Percentiles rank a stretch among this genome's conserved stretches.
These are phyloP conservation scores for Eruca vesicaria DNA, from an alignment of 441 rosid genomes.

Conservation along the genomic window DNA sequence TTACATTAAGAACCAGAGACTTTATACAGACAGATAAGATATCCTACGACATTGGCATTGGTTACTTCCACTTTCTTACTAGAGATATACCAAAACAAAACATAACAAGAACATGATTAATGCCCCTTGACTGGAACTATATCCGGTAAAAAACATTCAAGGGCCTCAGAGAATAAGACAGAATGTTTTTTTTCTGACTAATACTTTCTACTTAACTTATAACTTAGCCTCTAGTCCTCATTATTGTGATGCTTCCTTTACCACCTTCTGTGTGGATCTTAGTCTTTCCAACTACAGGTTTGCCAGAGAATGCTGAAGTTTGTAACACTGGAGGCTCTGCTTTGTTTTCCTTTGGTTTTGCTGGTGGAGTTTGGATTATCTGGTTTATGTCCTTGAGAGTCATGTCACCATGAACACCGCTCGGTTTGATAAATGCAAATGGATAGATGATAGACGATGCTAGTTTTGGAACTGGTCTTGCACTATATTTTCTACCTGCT, in stretches of 20 bases:
- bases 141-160: background rate
- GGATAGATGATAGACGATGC: conserved; percentile 84
- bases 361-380: conserved; percentile 64
- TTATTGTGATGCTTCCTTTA: conserved; percentile 92
- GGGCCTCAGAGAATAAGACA: conserved; percentile 33
- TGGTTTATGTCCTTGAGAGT: conserved; percentile 93
- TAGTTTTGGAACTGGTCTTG: conserved; percentile 57
- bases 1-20: no score
- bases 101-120: conserved; percentile 17
- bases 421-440: conserved; percentile 90
- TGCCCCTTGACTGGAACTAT: conserved; percentile 16
- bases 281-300: conserved; percentile 93
- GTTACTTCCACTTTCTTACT: background rate
- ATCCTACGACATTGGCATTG: conserved; percentile 3
- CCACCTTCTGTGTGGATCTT: conserved; percentile 97
- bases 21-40: conserved; percentile 20
- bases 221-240: conserved; percentile 84
- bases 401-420: conserved; percentile 83
- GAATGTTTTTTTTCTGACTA: background rate
- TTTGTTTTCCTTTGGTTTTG: conserved; percentile 45
- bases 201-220: conserved; percentile 8
- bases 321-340: conserved; percentile 62
- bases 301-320: conserved; percentile 95
- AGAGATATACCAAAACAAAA: conserved; percentile 15
- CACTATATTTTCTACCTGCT: conserved; percentile 67